Evolutionary conservation across 1,139 yeast species (phyloP).

Genomic region (Magnusiomyces magnusii): DNA sequence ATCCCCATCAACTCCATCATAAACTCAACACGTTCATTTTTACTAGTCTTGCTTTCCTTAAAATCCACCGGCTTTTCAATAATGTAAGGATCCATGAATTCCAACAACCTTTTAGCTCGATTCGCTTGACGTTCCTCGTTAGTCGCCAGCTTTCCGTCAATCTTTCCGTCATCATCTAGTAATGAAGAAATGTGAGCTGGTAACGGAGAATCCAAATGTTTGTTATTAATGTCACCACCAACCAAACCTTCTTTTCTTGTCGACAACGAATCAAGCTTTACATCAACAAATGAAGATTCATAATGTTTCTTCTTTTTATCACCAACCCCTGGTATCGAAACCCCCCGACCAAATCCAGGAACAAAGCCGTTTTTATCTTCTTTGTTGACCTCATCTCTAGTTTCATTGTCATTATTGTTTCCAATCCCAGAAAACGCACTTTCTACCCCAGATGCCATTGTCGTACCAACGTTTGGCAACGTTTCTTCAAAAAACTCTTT

Average conservation of each 20-base stretch:
- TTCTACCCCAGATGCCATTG: neutral
- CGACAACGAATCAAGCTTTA: neutral
- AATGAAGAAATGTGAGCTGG: neutral
- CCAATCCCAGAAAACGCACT: neutral
- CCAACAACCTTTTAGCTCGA: neutral
- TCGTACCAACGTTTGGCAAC: neutral
- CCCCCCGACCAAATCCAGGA: neutral
- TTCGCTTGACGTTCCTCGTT: neutral
- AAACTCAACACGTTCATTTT: slow-evolving; percentile 2
- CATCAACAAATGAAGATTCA: neutral
- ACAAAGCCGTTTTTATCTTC: neutral
- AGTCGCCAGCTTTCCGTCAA: neutral
- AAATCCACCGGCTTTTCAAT: neutral
- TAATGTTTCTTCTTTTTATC: neutral
- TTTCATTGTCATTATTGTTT: neutral
- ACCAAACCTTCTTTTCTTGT: neutral
- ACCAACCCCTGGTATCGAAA: neutral
- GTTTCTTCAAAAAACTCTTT: neutral
- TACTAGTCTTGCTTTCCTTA: neutral
- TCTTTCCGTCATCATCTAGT: neutral
- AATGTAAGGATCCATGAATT: slow-evolving; percentile 1
- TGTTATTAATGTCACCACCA: neutral
- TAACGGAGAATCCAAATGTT: neutral
- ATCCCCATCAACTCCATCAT: slow-evolving; percentile 3
- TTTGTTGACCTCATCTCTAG: neutral